Base-by-base conservation (phyloP, 805 yeast genomes). In the Sugiyamaella marilandica region DNA sequence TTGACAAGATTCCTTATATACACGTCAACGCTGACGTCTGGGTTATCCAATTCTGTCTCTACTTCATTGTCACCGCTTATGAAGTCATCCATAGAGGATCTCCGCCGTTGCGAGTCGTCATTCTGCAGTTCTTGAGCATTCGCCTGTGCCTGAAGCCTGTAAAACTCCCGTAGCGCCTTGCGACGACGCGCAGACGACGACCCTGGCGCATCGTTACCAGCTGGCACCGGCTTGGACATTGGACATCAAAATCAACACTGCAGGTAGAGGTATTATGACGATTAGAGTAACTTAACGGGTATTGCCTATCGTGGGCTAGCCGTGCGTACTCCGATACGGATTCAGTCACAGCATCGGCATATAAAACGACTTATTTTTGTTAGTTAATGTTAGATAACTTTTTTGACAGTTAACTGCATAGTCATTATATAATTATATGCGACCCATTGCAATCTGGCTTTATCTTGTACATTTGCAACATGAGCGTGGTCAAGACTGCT, bases 141-240 rank as follows among this genome's bases (percentile, higher is more conserved):
- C 1, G 52, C 56, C 24, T 55, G 54, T 24, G 55, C 57, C 46
- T 65, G 66, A 2, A 69, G 61, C 54, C 63, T 64, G 60, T 69
- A 69, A 50, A 69, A 69, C 49, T 69, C 70, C 8, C 73, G 56
- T 19, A 69, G 61, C 5, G 71, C 71, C 33, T 58, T 48, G n/a
- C 69, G 59, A 10, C 65, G 53, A 18, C 64, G 50, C 11, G 61
- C 56, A 1, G 59, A 45, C 19, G 56, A 37, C 37, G 50, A 47
- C 21, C 43, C 43, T 4, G 14, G 24, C 24, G 8, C 19, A 5
- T 14, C 43, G 5, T 39, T 14, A 10, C 19, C 43, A 21, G 19
- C 9, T 4, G 7, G 45, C 43, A 7, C 33, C 14, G 50, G 44
- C 5, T 18, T n/a, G 5, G 49, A 45, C 49, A 19, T 19, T 14